Evolutionary conservation across 257 asterid species (phyloP).

Genomic region (Forsythia suspensa): DNA sequence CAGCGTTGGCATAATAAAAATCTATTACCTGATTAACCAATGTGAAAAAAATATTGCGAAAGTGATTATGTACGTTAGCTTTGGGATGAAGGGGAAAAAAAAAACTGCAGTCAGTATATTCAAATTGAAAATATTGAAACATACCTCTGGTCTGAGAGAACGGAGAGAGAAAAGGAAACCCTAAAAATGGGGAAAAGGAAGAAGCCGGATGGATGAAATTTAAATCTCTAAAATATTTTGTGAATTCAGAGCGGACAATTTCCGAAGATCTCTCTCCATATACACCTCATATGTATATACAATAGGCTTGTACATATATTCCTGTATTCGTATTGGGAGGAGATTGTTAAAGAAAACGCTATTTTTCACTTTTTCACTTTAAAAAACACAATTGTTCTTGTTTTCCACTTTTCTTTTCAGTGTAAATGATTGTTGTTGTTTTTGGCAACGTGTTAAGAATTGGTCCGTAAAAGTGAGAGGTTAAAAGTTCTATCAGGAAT

Average conservation of each 20-base stretch:
- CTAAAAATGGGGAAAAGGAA: conserved; percentile 37
- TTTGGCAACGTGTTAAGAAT: not conserved
- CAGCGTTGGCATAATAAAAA: conserved; percentile 12
- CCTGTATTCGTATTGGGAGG: not conserved
- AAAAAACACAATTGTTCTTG: not conserved
- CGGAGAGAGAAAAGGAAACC: conserved; percentile 35
- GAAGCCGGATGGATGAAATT: conserved; percentile 26
- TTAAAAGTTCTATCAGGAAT: no score
- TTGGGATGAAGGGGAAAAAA: no score
- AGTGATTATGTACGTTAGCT: conserved; percentile 11
- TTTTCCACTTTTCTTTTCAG: not conserved
- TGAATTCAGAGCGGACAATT: conserved; percentile 42
- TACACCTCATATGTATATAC: conserved; percentile 6
- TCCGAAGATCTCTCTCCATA: conserved; percentile 42
- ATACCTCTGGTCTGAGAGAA: conserved; percentile 20
- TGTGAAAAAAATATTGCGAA: not conserved
- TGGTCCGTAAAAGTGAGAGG: no score
- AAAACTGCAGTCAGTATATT: no score
- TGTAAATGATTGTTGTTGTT: no score
- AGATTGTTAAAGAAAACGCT: not conserved
- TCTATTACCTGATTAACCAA: conserved; percentile 1
- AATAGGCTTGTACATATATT: not conserved
- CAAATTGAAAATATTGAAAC: no score
- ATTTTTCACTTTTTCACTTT: not conserved
- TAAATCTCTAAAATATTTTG: conserved; percentile 34